Evolutionary conservation across 306 rosid genomes (phyloP).

Genomic region (Prunus salicina): DNA sequence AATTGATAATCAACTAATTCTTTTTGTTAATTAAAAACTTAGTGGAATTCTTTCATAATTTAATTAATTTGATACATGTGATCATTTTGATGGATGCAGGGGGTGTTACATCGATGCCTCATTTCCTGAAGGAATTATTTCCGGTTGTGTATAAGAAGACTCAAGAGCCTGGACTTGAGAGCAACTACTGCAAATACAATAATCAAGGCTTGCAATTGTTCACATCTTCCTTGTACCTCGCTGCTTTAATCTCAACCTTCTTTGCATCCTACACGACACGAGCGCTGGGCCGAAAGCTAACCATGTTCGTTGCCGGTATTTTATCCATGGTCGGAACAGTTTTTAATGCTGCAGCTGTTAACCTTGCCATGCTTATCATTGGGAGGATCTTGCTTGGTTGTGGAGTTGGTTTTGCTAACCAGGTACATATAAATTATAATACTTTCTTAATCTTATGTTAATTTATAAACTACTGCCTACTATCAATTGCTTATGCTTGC

Average conservation of each 20-base stretch:
- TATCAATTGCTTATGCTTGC: background rate
- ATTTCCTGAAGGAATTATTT: conserved; percentile 21
- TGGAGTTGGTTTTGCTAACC: conserved; percentile 12
- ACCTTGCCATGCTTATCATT: background rate
- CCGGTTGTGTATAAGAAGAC: conserved; percentile 22
- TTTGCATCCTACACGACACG: conserved; percentile 26
- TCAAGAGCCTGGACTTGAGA: conserved; percentile 3
- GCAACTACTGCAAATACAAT: conserved; percentile 34
- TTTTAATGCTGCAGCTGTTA: conserved; percentile 1
- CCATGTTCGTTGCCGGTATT: conserved; percentile 1
- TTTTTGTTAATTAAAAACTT: background rate
- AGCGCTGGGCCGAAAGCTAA: background rate
- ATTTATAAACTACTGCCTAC: background rate
- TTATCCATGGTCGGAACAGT: background rate
- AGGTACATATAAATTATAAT: background rate
- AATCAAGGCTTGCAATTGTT: conserved; percentile 23
- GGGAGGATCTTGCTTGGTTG: too few species aligned
- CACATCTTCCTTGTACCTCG: conserved; percentile 31
- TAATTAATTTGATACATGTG: too few species aligned
- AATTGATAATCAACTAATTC: too few species aligned
- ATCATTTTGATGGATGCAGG: conserved; percentile 5
- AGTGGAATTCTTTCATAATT: background rate
- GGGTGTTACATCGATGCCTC: conserved; percentile 35
- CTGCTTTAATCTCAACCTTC: conserved; percentile 25
- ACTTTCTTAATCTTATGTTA: background rate